phyloP scores from a whole-genome alignment of 2,329 filamentous ascomycete genomes.

The Alternaria viburni region DNA sequence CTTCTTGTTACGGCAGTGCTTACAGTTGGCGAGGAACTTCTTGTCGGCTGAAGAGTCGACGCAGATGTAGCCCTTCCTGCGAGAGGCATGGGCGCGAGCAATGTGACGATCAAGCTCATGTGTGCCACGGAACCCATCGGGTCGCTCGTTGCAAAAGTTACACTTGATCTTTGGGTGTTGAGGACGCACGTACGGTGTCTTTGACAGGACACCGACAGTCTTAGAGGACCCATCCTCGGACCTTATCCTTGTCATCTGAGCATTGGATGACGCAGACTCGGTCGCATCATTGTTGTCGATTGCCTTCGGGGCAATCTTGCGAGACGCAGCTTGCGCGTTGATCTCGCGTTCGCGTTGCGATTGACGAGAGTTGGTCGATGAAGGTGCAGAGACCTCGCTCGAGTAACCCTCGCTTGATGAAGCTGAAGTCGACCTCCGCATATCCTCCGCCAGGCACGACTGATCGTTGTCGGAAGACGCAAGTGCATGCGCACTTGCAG shows the following conservation, averaged over 20 bases:
- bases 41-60: slow-evolving; percentile 64
- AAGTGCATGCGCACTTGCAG: slow-evolving; percentile 45
- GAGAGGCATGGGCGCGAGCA: slow-evolving; percentile 68
- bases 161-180: slow-evolving; percentile 76
- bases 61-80: slow-evolving; percentile 68
- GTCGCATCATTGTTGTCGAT: slow-evolving; percentile 35
- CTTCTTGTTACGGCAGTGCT: slow-evolving; percentile 78
- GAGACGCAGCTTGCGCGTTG: slow-evolving; percentile 54
- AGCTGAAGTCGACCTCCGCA: slow-evolving; percentile 57
- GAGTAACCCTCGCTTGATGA: slow-evolving; percentile 43
- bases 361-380: slow-evolving; percentile 54
- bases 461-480: slow-evolving; percentile 34
- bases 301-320: slow-evolving; percentile 58
- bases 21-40: slow-evolving; percentile 79
- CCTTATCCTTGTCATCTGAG: slow-evolving; percentile 59
- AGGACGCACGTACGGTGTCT: slow-evolving; percentile 67
- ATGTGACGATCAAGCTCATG: slow-evolving; percentile 69
- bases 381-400: slow-evolving; percentile 54
- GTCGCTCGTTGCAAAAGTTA: slow-evolving; percentile 71
- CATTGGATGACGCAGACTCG: slow-evolving; percentile 45
- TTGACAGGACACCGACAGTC: slow-evolving; percentile 58
- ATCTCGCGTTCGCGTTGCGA: slow-evolving; percentile 58
- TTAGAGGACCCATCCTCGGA: slow-evolving; percentile 61
- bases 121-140: slow-evolving; percentile 82
- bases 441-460: slow-evolving; percentile 53